phyloP scores from a whole-genome alignment of 768 basidiomycete genomes.

The Lanmaoa pseudosensibilis region DNA sequence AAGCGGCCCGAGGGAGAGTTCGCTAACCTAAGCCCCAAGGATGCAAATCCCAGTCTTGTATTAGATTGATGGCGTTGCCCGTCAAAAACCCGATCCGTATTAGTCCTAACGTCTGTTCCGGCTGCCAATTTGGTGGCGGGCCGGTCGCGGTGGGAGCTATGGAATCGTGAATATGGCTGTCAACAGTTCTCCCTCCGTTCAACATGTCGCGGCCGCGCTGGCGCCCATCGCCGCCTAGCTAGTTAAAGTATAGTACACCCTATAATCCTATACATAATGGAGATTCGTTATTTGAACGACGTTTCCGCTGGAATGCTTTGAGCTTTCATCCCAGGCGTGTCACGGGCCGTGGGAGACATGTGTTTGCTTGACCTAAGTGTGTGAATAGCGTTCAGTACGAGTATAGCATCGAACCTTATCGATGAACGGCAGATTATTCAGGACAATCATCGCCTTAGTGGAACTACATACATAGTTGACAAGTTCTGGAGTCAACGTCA shows the following conservation, averaged over 20 bases:
- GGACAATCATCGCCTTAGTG: background rate
- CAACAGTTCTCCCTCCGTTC: background rate
- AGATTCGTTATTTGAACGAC: conserved; percentile 1
- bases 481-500: background rate
- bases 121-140: conserved; percentile 29
- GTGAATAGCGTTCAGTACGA: background rate
- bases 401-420: background rate
- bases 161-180: conserved; percentile 15
- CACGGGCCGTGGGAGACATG: background rate
- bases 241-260: conserved; percentile 17
- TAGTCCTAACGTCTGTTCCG: conserved; percentile 48
- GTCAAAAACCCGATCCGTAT: conserved; percentile 72
- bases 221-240: conserved; percentile 14
- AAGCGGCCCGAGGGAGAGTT: background rate
- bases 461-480: background rate
- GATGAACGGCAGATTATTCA: background rate
- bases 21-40: conserved; percentile 35
- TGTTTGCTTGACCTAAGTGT: background rate
- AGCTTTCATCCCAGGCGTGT: background rate
- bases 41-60: conserved; percentile 57
- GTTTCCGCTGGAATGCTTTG: background rate
- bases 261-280: conserved; percentile 27
- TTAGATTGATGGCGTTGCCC: conserved; percentile 65
- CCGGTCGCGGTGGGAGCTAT: conserved; percentile 15
- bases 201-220: conserved; percentile 23